A percentile compares a stretch with the other conserved stretches of the same genome.
Conservation (phyloP, 257 asterid genomes). For the Echium plantagineum region DNA sequence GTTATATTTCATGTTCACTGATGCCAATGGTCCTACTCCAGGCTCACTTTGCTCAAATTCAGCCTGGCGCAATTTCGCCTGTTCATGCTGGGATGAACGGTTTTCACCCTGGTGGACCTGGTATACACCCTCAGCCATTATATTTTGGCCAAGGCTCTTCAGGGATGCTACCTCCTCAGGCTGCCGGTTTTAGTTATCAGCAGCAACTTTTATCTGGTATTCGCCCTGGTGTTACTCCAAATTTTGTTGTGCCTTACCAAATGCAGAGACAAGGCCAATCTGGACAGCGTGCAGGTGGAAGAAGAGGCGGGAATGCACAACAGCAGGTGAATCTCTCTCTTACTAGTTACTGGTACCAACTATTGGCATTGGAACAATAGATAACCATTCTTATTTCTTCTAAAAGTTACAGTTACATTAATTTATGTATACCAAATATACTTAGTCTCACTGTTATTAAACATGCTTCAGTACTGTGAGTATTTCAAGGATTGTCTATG, state of each 20-base stretch:
- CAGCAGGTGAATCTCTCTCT: constrained; percentile 8
- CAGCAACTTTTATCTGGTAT: constrained; percentile 54
- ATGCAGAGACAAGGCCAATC: constrained; percentile 46
- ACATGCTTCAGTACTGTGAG: no score
- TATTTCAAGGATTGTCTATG: no score
- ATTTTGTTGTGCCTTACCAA: constrained; percentile 50
- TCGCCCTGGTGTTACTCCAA: constrained; percentile 41
- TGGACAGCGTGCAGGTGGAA: constrained; percentile 30
- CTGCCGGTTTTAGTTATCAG: constrained; percentile 52
- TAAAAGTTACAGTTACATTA: no score
- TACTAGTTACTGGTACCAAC: no score
- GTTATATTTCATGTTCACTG: neutral
- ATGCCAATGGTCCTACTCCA: constrained; percentile 9
- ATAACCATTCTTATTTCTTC: no score
- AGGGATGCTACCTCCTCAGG: constrained; percentile 41
- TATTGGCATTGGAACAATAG: no score
- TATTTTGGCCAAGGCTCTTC: constrained; percentile 55
- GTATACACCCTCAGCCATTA: constrained; percentile 32
- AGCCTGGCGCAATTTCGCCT: constrained; percentile 39
- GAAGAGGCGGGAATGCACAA: constrained; percentile 41
- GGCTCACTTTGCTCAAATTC: constrained; percentile 52
- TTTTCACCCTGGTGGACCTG: constrained; percentile 4
- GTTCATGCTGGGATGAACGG: constrained; percentile 29
- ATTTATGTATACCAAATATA: no score
- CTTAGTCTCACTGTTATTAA: no score